Evolutionary conservation across 306 rosid species (phyloP).

Genomic region (Astragalus membranaceus): DNA sequence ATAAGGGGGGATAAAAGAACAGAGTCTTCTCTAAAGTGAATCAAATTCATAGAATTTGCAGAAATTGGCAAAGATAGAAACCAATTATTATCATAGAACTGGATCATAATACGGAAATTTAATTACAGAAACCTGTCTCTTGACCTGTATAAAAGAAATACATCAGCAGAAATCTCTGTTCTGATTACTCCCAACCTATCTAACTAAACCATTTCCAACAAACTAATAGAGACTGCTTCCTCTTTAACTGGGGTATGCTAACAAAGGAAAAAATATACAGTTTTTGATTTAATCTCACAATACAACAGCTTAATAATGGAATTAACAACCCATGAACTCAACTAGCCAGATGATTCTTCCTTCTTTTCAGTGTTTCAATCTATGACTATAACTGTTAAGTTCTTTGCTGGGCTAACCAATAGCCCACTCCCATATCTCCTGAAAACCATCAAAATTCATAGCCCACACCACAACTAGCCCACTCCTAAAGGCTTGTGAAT

Average conservation of each 20-base stretch:
- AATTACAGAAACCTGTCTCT: slow-evolving; percentile 1
- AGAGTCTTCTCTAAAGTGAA: not conserved
- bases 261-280: not conserved
- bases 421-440: not conserved
- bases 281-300: too few relatives aligned
- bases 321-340: not conserved
- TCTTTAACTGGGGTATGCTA: not conserved
- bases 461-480: not conserved
- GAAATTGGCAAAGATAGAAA: not conserved
- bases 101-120: not conserved
- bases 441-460: not conserved
- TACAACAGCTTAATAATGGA: too few relatives aligned
- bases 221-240: not conserved
- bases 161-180: too few relatives aligned
- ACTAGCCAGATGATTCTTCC: not conserved
- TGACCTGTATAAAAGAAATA: not conserved
- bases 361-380: not conserved
- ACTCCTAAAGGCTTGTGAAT: not conserved
- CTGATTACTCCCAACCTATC: too few relatives aligned
- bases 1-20: not conserved
- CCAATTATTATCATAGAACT: not conserved
- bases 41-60: not conserved
- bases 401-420: too few relatives aligned
- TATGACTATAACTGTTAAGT: not conserved
- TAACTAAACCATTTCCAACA: not conserved